A percentile compares a stretch with the other conserved stretches of the same genome.
Conservation (phyloP, 1,284 basidiomycete species). For the Gomphus bonarii region DNA sequence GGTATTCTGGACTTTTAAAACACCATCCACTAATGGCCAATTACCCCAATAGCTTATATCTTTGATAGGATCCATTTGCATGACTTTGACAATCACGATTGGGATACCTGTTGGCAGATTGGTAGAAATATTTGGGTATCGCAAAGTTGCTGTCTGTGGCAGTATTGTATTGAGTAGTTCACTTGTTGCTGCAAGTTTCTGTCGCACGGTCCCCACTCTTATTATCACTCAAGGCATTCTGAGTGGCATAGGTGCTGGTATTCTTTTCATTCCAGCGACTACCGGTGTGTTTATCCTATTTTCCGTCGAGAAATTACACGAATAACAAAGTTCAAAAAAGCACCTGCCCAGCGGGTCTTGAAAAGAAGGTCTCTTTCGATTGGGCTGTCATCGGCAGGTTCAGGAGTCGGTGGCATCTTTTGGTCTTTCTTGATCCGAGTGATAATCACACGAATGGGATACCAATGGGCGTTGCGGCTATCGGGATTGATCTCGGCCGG, state of each 20-base stretch:
- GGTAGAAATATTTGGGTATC: slow-evolving; percentile 6
- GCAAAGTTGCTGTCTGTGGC: slow-evolving; percentile 1
- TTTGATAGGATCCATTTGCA: slow-evolving; percentile 5
- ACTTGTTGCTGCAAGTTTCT: slow-evolving; percentile 9
- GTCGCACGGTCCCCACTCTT: slow-evolving; percentile 5
- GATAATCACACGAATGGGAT: slow-evolving; percentile 2
- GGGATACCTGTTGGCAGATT: slow-evolving; percentile 2
- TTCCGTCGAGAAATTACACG: background rate
- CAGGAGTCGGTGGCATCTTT: slow-evolving; percentile 9
- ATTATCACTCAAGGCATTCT: slow-evolving; percentile 6
- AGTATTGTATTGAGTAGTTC: background rate
- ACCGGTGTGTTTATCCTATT: background rate
- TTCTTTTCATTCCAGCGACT: slow-evolving; percentile 8
- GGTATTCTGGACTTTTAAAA: background rate
- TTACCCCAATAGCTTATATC: slow-evolving; percentile 1
- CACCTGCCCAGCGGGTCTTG: background rate
- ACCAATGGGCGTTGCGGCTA: slow-evolving; percentile 11
- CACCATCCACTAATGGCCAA: background rate
- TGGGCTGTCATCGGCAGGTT: slow-evolving; percentile 2
- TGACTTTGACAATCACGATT: background rate
- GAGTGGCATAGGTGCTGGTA: slow-evolving; percentile 6
- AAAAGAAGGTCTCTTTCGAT: slow-evolving; percentile 6
- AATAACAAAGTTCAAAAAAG: background rate
- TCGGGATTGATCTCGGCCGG: background rate
- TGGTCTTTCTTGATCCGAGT: slow-evolving; percentile 9